Evolutionary conservation across 306 rosid genomes (phyloP).

Genomic region (Prunus salicina): DNA sequence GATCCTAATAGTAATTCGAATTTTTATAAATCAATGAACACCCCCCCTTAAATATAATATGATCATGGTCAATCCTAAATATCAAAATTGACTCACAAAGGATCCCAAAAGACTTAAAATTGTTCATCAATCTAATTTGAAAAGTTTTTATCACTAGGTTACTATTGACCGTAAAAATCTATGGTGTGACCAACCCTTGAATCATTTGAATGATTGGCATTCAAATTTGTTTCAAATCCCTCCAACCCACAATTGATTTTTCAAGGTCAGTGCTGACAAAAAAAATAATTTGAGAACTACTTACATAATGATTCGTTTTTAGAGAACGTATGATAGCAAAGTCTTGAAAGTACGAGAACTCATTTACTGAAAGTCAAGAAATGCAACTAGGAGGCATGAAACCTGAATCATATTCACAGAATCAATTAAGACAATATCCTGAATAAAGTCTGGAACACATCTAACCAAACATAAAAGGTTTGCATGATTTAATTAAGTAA

Average conservation of each 20-base stretch:
- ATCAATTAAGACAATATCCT: too few species aligned
- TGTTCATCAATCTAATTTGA: too few species aligned
- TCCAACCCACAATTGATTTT: not conserved
- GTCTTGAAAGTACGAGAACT: too few species aligned
- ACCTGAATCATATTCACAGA: too few species aligned
- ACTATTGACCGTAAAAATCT: not conserved
- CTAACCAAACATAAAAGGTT: too few species aligned
- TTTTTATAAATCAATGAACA: not conserved
- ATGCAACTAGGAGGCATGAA: accelerated
- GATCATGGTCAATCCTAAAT: not conserved
- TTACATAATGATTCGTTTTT: not conserved
- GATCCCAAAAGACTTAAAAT: not conserved
- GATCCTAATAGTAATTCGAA: not conserved
- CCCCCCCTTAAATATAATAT: not conserved
- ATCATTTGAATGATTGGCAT: not conserved
- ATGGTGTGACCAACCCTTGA: not conserved
- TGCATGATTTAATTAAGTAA: not conserved
- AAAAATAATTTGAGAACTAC: not conserved
- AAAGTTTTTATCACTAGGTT: not conserved
- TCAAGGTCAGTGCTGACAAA: not conserved
- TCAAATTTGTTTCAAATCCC: not conserved
- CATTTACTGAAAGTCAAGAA: too few species aligned
- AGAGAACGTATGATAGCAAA: not conserved
- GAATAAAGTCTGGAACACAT: too few species aligned
- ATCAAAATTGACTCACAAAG: not conserved